Conservation (phyloP, 305 asterid species). For the Fraxinus xanthoxyloides region DNA sequence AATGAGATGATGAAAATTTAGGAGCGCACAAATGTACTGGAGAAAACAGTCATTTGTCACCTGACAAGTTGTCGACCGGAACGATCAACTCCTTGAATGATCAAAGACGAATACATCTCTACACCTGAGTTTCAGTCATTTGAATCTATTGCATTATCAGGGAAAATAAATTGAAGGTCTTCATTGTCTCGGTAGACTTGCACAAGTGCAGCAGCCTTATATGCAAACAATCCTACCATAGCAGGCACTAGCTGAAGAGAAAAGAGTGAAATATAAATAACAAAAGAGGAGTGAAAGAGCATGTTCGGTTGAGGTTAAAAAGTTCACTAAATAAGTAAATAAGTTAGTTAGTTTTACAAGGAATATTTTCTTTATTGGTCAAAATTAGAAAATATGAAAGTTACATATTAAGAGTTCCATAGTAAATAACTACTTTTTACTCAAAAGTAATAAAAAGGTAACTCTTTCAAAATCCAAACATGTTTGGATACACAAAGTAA, state of each 20-base stretch:
- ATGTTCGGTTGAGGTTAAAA: neutral
- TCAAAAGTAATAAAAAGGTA: neutral
- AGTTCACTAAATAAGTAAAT: neutral
- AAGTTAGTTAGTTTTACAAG: neutral
- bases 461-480: neutral
- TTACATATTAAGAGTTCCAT: neutral
- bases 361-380: neutral
- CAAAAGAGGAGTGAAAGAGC: neutral
- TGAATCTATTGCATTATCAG: constrained; percentile 45
- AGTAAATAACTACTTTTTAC: neutral
- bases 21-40: too few relatives aligned
- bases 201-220: constrained; percentile 92
- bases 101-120: neutral
- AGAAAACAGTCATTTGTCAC: neutral
- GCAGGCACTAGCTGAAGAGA: constrained; percentile 77
- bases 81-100: constrained; percentile 3
- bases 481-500: neutral
- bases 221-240: constrained; percentile 90
- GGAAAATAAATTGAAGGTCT: constrained; percentile 79
- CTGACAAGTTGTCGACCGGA: constrained; percentile 6
- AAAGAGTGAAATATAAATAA: constrained; percentile 7
- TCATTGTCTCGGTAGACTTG: constrained; percentile 96
- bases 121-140: constrained; percentile 32
- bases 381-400: constrained; percentile 3
- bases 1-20: too few relatives aligned